Evolutionary conservation across 805 yeast species (phyloP).

Genomic region (Candida easanensis): DNA sequence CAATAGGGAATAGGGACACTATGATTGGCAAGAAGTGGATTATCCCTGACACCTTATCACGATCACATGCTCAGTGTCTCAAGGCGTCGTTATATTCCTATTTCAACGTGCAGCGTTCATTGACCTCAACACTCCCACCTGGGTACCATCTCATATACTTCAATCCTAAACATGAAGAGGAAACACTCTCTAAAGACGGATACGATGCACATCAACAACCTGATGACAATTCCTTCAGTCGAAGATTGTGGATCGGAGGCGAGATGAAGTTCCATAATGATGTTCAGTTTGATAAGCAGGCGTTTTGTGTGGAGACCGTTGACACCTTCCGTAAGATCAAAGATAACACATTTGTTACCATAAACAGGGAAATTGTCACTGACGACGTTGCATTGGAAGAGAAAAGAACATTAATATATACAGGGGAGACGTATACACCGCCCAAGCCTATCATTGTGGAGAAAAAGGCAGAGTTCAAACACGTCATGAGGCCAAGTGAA

Average conservation of each 20-base stretch:
- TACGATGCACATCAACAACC: slow-evolving; percentile 66
- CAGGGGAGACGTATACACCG: slow-evolving; percentile 35
- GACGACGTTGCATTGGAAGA: slow-evolving; percentile 43
- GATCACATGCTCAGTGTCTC: slow-evolving; percentile 21
- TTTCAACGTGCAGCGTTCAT: slow-evolving; percentile 24
- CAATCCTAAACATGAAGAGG: slow-evolving; percentile 53
- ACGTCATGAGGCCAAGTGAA: slow-evolving; percentile 36
- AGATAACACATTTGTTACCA: slow-evolving; percentile 48
- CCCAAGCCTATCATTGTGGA: not conserved
- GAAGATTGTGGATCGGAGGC: slow-evolving; percentile 85
- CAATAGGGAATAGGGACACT: no score
- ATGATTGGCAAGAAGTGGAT: slow-evolving; percentile 21
- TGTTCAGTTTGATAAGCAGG: slow-evolving; percentile 34
- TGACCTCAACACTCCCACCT: slow-evolving; percentile 29
- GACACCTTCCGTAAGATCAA: slow-evolving; percentile 35
- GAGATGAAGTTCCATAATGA: slow-evolving; percentile 41
- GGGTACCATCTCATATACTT: slow-evolving; percentile 71
- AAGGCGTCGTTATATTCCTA: slow-evolving; percentile 25
- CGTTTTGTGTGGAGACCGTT: slow-evolving; percentile 54
- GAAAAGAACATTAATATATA: slow-evolving; percentile 58
- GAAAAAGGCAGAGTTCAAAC: slow-evolving; percentile 24
- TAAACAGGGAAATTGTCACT: slow-evolving; percentile 46
- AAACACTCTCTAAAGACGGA: slow-evolving; percentile 63
- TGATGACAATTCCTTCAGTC: slow-evolving; percentile 32
- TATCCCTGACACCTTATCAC: slow-evolving; percentile 18